phyloP scores from a whole-genome alignment of 306 rosid species.

The Arachis hypogaea region DNA sequence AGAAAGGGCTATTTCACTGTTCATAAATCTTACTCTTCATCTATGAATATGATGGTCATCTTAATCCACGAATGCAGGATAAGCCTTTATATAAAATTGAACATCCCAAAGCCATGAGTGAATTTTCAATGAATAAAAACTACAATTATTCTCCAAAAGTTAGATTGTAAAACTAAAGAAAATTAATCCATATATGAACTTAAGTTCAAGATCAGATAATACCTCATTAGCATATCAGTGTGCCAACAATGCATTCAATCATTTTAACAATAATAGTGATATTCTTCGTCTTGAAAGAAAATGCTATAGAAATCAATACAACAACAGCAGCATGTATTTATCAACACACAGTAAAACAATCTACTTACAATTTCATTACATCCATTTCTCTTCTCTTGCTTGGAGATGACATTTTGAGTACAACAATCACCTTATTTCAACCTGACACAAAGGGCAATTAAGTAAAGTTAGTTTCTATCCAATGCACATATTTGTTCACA shows the following conservation, averaged over 20 bases:
- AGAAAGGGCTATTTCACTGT: background rate
- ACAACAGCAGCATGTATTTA: constrained; percentile 19
- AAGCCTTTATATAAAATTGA: constrained; percentile 10
- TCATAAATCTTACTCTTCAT: constrained; percentile 5
- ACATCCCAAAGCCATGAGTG: constrained; percentile 17
- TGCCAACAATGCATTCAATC: constrained; percentile 23
- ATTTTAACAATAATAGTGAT: constrained; percentile 10
- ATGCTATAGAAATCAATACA: background rate
- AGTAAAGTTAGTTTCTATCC: constrained; percentile 24
- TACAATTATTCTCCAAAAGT: background rate
- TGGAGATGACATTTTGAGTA: constrained; percentile 89
- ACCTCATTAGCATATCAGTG: constrained; percentile 4
- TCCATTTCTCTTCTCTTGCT: constrained; percentile 99
- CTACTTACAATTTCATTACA: constrained; percentile 95
- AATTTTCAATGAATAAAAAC: background rate
- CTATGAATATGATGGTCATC: background rate
- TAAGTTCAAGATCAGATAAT: constrained; percentile 19
- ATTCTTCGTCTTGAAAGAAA: constrained; percentile 4
- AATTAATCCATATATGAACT: constrained; percentile 18
- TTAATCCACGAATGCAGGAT: constrained; percentile 3
- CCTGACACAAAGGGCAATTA: constrained; percentile 48
- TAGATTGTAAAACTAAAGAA: constrained; percentile 18
- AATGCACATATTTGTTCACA: constrained; percentile 8
- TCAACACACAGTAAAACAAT: constrained; percentile 28
- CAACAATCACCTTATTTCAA: constrained; percentile 44